Evolutionary conservation across 305 asterid species (phyloP).

Genomic region (Fraxinus albicans): DNA sequence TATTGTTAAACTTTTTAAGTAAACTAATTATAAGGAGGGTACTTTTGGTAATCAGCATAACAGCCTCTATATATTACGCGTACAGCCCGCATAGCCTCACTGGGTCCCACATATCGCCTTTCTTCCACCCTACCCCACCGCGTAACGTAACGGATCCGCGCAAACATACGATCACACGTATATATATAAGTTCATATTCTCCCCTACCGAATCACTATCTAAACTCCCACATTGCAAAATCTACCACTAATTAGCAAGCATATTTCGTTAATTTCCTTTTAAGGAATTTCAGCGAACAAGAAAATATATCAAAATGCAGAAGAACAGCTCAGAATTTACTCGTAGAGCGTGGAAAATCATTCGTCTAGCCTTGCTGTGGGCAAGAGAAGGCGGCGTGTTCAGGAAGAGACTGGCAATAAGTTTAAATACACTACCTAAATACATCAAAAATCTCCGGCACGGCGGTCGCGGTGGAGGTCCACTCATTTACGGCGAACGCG

Average conservation of each 20-base stretch:
- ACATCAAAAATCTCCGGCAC: constrained; percentile 34
- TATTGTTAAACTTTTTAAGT: no score
- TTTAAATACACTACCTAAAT: constrained; percentile 32
- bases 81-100: no score
- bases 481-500: constrained; percentile 55
- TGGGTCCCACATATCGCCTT: no score
- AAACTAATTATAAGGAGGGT: no score
- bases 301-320: constrained; percentile 35
- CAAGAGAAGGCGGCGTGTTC: constrained; percentile 54
- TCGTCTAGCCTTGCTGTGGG: constrained; percentile 60
- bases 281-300: not conserved
- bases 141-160: no score
- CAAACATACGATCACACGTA: no score
- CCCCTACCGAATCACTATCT: not conserved
- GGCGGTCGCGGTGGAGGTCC: constrained; percentile 28
- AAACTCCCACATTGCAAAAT: not conserved
- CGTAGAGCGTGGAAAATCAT: constrained; percentile 52
- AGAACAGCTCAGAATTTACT: constrained; percentile 30
- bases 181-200: constrained; percentile 15
- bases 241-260: not conserved
- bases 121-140: no score
- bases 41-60: no score
- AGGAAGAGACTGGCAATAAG: constrained; percentile 34
- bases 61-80: no score
- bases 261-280: not conserved